Percentiles rank a stretch among this genome's conserved stretches.
Evolutionary conservation across 768 basidiomycete species (phyloP).

Genomic region (Amanita molliuscula): DNA sequence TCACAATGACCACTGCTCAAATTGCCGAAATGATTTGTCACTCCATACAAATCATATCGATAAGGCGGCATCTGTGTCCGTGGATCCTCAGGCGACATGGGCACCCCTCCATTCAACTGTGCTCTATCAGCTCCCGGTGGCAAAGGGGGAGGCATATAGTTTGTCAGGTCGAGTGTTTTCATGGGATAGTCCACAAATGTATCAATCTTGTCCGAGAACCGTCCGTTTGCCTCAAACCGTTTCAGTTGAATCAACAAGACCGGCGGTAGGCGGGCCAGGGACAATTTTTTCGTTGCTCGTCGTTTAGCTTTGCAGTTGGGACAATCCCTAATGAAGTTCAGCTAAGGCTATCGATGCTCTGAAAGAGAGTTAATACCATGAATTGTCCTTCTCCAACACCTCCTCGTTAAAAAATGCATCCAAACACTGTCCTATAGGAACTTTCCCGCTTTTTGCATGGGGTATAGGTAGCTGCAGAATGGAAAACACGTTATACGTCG

Average conservation of each 20-base stretch:
- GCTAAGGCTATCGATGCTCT: background rate
- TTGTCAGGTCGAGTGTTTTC: constrained; percentile 49
- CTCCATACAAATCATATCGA: constrained; percentile 87
- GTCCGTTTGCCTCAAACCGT: constrained; percentile 83
- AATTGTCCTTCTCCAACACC: constrained; percentile 84
- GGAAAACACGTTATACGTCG: constrained; percentile 95
- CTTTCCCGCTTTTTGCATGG: constrained; percentile 43
- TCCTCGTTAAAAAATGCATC: constrained; percentile 88
- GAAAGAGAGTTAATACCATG: constrained; percentile 52
- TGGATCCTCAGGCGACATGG: constrained; percentile 54
- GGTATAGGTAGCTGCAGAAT: constrained; percentile 90
- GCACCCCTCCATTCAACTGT: constrained; percentile 33
- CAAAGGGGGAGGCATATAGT: constrained; percentile 78
- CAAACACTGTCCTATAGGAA: constrained; percentile 71
- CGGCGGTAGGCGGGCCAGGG: constrained; percentile 87
- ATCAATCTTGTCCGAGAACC: constrained; percentile 94
- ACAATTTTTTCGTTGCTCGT: constrained; percentile 76
- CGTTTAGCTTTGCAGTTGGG: constrained; percentile 87
- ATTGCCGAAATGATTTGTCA: constrained; percentile 94
- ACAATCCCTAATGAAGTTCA: constrained; percentile 62
- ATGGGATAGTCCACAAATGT: constrained; percentile 88
- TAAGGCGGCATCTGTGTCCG: constrained; percentile 81
- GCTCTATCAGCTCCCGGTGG: constrained; percentile 51
- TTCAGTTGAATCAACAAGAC: constrained; percentile 89
- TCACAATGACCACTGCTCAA: constrained; percentile 92